phyloP scores from a whole-genome alignment of 441 rosid species.

The Euphorbia celastroides region DNA sequence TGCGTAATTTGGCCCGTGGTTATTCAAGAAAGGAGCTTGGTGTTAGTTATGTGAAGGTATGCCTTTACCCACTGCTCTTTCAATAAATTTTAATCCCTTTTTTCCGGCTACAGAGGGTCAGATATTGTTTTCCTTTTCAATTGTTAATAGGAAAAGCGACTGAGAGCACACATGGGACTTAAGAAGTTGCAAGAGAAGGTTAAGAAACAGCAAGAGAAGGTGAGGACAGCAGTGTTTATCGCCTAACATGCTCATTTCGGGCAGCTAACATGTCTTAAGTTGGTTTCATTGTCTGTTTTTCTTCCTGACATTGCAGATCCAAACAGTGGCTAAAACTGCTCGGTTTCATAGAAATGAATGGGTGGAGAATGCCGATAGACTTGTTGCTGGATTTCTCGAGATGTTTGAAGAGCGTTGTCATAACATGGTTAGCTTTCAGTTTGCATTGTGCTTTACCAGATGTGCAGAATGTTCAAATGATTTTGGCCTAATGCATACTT shows the following conservation, averaged over 20 bases:
- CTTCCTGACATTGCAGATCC: constrained; percentile 42
- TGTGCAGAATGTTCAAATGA: background rate
- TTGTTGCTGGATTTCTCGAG: constrained; percentile 87
- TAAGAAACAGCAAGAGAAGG: constrained; percentile 74
- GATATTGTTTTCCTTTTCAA: background rate
- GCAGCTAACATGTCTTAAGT: background rate
- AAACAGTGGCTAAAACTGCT: constrained; percentile 54
- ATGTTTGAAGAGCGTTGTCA: constrained; percentile 94
- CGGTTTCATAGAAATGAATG: constrained; percentile 58
- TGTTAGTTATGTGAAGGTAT: constrained; percentile 81
- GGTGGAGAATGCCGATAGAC: constrained; percentile 88
- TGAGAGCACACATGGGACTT: constrained; percentile 68
- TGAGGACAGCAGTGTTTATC: constrained; percentile 29
- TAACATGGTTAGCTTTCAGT: constrained; percentile 50
- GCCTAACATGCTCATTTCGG: too few species aligned
- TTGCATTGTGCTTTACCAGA: background rate
- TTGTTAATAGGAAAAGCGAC: constrained; percentile 56
- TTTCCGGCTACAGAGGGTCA: background rate
- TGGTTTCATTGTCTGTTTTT: background rate
- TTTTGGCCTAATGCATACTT: too few species aligned
- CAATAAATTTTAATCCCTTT: constrained; percentile 1
- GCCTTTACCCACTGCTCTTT: background rate
- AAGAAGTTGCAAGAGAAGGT: constrained; percentile 68
- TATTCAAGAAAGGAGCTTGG: constrained; percentile 86
- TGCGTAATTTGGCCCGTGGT: constrained; percentile 78